Percentiles rank a stretch among this genome's conserved stretches.
Conservation (phyloP, 208 protist genomes). For the Crithidia sp. region DNA sequence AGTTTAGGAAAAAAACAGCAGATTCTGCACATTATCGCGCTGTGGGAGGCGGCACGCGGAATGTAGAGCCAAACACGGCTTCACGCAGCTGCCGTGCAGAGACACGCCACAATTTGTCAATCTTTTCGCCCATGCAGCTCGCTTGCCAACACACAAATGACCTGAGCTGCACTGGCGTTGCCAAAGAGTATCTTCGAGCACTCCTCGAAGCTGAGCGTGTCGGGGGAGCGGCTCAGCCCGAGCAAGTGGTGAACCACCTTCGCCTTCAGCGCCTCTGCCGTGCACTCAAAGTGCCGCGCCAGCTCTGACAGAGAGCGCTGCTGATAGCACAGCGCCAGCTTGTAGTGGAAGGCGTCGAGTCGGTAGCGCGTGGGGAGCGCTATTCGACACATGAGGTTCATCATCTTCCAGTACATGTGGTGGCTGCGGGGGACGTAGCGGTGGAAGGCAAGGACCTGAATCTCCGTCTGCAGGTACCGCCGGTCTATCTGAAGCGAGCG, state of each 20-base stretch:
- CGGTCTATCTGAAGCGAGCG: conserved; percentile 22
- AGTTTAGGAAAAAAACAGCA: no score
- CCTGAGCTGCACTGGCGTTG: conserved; percentile 32
- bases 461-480: conserved; percentile 16
- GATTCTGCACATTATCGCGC: no score
- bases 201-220: conserved; percentile 41
- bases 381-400: conserved; percentile 27
- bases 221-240: conserved; percentile 1
- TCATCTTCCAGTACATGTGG: conserved; percentile 38
- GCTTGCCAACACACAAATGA: conserved; percentile 45
- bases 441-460: conserved; percentile 14
- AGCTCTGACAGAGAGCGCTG: conserved; percentile 37
- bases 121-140: conserved; percentile 17
- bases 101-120: conserved; percentile 27
- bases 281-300: conserved; percentile 12
- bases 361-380: conserved; percentile 6
- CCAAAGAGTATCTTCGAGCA: conserved; percentile 61
- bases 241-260: conserved; percentile 27
- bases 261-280: conserved; percentile 14
- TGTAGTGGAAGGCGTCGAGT: conserved; percentile 24
- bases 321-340: conserved; percentile 25
- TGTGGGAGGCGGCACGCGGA: no score
- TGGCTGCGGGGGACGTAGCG: conserved; percentile 13
- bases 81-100: not conserved
- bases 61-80: no score